These are phyloP conservation scores for Onygenales sp. DNA, from an alignment of 2,329 filamentous ascomycete genomes.

Conservation along the genomic window DNA sequence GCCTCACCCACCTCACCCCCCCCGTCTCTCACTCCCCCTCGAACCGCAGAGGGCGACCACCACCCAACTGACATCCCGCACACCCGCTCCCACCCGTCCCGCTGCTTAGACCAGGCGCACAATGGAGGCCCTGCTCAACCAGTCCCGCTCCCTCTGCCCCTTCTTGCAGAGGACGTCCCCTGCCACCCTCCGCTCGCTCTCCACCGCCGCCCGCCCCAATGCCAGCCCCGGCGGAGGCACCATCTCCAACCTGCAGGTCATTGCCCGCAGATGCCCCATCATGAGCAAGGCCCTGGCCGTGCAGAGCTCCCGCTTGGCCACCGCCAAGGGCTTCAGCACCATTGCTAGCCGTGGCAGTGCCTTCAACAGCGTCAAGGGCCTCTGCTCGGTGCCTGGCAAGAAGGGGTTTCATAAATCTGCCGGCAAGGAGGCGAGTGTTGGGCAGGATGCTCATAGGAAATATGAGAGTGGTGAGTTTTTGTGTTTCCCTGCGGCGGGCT, in stretches of 20 bases:
- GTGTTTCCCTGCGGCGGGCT: background rate
- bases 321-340: constrained; percentile 30
- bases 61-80: background rate
- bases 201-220: constrained; percentile 54
- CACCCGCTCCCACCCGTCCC: background rate
- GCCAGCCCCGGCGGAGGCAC: constrained; percentile 65
- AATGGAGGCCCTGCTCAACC: constrained; percentile 92
- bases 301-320: constrained; percentile 46
- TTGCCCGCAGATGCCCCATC: constrained; percentile 90
- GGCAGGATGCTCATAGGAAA: constrained; percentile 41
- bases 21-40: background rate
- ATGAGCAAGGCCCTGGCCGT: constrained; percentile 97
- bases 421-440: constrained; percentile 68
- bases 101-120: background rate
- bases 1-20: background rate
- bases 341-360: constrained; percentile 21
- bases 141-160: constrained; percentile 94
- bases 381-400: constrained; percentile 45
- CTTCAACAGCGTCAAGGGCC: constrained; percentile 33
- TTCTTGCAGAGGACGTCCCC: constrained; percentile 94
- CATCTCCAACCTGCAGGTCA: constrained; percentile 93
- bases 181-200: constrained; percentile 81
- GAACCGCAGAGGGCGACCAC: background rate
- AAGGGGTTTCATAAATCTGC: constrained; percentile 75
- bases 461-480: constrained; percentile 40